Conservation (phyloP, 1,284 basidiomycete genomes). For the Thelephora terrestris region DNA sequence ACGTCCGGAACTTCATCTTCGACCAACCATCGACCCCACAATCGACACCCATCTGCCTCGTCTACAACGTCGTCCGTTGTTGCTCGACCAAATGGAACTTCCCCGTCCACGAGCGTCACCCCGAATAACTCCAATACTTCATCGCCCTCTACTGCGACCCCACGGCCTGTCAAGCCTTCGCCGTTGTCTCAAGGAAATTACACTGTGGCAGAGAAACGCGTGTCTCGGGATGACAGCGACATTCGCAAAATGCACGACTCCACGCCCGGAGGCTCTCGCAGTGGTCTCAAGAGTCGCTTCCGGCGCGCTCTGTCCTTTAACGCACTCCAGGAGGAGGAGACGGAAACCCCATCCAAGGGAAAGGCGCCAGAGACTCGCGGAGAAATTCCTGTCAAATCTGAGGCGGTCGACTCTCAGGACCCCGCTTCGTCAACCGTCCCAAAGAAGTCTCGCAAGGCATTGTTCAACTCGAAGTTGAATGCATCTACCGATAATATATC, state of each 20-base stretch:
- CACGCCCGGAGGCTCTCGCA: conserved; percentile 29
- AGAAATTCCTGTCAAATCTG: conserved; percentile 14
- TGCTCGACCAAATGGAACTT: conserved; percentile 17
- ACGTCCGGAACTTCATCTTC: conserved; percentile 16
- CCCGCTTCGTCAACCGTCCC: neutral
- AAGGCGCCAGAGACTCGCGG: conserved; percentile 7
- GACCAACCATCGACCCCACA: conserved; percentile 29
- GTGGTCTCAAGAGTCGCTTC: conserved; percentile 66
- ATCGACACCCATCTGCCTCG: conserved; percentile 35
- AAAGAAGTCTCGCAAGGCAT: conserved; percentile 60
- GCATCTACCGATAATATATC: conserved; percentile 96
- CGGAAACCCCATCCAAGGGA: conserved; percentile 27
- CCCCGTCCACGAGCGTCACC: conserved; percentile 23
- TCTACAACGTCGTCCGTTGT: conserved; percentile 23
- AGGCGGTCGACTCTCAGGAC: neutral
- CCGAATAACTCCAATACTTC: conserved; percentile 25
- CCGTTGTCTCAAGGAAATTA: conserved; percentile 66
- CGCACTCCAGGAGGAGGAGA: conserved; percentile 52
- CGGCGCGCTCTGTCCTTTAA: conserved; percentile 67
- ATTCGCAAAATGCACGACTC: conserved; percentile 44
- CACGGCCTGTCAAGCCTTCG: conserved; percentile 59
- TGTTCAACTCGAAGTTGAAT: conserved; percentile 90
- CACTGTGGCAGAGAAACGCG: conserved; percentile 57
- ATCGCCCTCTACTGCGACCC: conserved; percentile 22
- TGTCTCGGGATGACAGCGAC: conserved; percentile 71